Percentiles rank a stretch among this genome's conserved stretches.
Evolutionary conservation across 441 rosid genomes (phyloP).

Genomic region (Raphanus hybrid): DNA sequence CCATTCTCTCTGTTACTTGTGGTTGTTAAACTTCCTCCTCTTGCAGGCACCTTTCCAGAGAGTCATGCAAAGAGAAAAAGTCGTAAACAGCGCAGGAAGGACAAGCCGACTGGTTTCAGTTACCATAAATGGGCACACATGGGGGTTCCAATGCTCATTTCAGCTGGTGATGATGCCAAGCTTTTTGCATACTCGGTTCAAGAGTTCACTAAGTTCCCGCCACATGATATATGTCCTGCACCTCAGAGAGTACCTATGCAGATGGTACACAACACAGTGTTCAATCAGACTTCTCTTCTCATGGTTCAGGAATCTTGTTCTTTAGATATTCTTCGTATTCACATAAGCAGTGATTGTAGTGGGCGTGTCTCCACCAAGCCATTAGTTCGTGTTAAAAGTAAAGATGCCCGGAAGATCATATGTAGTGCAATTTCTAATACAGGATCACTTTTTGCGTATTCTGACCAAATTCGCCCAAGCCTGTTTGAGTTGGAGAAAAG

Average conservation of each 20-base stretch:
- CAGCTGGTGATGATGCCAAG: slow-evolving; percentile 98
- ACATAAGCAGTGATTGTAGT: slow-evolving; percentile 48
- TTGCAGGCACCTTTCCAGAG: slow-evolving; percentile 60
- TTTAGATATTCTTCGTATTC: slow-evolving; percentile 74
- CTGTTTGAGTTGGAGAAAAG: slow-evolving; percentile 70
- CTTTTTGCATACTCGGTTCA: slow-evolving; percentile 85
- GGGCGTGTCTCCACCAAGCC: slow-evolving; percentile 67
- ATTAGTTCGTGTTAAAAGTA: slow-evolving; percentile 78
- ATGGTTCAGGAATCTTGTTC: slow-evolving; percentile 70
- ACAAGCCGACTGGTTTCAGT: slow-evolving; percentile 69
- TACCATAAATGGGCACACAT: slow-evolving; percentile 85
- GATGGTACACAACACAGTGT: slow-evolving; percentile 63
- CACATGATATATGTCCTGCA: slow-evolving; percentile 97
- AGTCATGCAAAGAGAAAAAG: slow-evolving; percentile 51
- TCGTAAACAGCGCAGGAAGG: slow-evolving; percentile 48
- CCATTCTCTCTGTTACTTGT: slow-evolving; percentile 15
- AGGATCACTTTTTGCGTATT: slow-evolving; percentile 79
- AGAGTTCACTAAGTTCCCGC: slow-evolving; percentile 87
- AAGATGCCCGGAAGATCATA: slow-evolving; percentile 71
- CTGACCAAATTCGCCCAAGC: slow-evolving; percentile 72
- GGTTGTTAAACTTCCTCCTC: slow-evolving; percentile 48
- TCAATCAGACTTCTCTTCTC: slow-evolving; percentile 67
- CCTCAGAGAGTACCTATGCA: slow-evolving; percentile 91
- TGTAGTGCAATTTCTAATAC: slow-evolving; percentile 85
- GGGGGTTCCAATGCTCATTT: slow-evolving; percentile 95